Evolutionary conservation across 441 rosid genomes (phyloP).

Genomic region (Macaranga tanarius): DNA sequence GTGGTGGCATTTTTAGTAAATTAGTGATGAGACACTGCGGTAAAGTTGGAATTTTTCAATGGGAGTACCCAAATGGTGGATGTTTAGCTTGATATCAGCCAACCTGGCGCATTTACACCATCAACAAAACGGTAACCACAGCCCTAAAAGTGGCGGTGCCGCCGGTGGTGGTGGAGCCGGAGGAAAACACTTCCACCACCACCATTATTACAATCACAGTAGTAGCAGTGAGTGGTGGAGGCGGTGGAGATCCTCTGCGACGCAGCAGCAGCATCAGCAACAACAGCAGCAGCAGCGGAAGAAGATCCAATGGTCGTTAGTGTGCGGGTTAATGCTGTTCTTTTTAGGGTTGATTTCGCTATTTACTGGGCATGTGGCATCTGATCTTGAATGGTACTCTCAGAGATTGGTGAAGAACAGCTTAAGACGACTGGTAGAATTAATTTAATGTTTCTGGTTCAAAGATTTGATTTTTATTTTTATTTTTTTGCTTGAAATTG

Average conservation of each 20-base stretch:
- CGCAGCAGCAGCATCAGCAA: constrained; percentile 41
- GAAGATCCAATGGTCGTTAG: constrained; percentile 64
- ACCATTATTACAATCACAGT: not conserved
- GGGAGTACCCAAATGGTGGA: constrained; percentile 62
- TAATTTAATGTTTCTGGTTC: not conserved
- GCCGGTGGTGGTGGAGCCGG: not conserved
- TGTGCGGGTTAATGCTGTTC: constrained; percentile 87
- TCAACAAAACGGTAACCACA: constrained; percentile 41
- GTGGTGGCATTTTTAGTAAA: constrained; percentile 39
- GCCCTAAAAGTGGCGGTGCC: constrained; percentile 21
- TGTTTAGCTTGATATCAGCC: constrained; percentile 47
- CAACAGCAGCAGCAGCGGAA: constrained; percentile 34
- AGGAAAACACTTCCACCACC: constrained; percentile 19
- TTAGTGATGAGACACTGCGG: constrained; percentile 41
- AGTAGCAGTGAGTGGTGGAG: constrained; percentile 26
- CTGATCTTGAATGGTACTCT: constrained; percentile 97
- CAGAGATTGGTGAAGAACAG: constrained; percentile 66
- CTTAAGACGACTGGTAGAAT: constrained; percentile 49
- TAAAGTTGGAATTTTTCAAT: constrained; percentile 28
- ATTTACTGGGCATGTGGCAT: constrained; percentile 86
- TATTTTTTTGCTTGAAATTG: not conserved
- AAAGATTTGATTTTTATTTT: not conserved
- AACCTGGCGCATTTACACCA: constrained; percentile 59
- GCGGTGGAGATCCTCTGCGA: constrained; percentile 44
- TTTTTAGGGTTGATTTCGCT: constrained; percentile 82